Conservation (phyloP, 805 yeast genomes). For the Candida boleticola region DNA sequence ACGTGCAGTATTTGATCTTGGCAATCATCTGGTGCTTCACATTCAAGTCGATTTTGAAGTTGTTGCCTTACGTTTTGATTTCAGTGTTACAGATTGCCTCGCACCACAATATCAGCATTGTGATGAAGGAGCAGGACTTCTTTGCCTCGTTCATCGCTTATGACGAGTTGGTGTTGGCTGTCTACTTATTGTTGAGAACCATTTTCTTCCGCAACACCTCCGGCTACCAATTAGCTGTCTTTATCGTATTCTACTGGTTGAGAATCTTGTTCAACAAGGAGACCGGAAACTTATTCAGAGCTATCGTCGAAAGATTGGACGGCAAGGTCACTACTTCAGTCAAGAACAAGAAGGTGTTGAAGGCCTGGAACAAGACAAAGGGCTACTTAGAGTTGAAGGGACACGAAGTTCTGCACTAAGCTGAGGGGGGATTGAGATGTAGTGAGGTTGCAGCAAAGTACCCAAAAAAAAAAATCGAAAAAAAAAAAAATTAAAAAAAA, state of each 20-base stretch:
- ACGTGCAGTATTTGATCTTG: slow-evolving; percentile 65
- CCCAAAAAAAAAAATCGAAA: background rate
- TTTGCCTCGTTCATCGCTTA: slow-evolving; percentile 53
- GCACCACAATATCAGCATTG: slow-evolving; percentile 37
- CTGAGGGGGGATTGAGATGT: background rate
- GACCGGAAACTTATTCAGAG: slow-evolving; percentile 42
- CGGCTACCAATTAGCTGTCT: slow-evolving; percentile 63
- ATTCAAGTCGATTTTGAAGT: slow-evolving; percentile 62
- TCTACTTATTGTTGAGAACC: slow-evolving; percentile 58
- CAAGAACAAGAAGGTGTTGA: slow-evolving; percentile 44
- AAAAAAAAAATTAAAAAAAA: background rate
- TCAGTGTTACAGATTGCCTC: slow-evolving; percentile 56
- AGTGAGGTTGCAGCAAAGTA: background rate
- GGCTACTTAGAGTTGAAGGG: slow-evolving; percentile 27
- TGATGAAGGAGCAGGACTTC: slow-evolving; percentile 35
- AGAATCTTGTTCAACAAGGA: slow-evolving; percentile 57
- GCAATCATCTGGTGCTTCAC: slow-evolving; percentile 61
- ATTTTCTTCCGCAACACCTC: slow-evolving; percentile 61
- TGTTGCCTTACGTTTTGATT: slow-evolving; percentile 57
- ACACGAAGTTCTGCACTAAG: background rate
- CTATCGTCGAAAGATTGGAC: slow-evolving; percentile 44
- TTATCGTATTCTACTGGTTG: slow-evolving; percentile 65
- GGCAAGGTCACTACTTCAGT: slow-evolving; percentile 31
- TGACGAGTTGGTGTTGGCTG: slow-evolving; percentile 55
- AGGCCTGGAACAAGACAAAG: slow-evolving; percentile 36